These are phyloP conservation scores for Juglanconis juglandina DNA, from an alignment of 2,329 filamentous ascomycete genomes.

Conservation along the genomic window DNA sequence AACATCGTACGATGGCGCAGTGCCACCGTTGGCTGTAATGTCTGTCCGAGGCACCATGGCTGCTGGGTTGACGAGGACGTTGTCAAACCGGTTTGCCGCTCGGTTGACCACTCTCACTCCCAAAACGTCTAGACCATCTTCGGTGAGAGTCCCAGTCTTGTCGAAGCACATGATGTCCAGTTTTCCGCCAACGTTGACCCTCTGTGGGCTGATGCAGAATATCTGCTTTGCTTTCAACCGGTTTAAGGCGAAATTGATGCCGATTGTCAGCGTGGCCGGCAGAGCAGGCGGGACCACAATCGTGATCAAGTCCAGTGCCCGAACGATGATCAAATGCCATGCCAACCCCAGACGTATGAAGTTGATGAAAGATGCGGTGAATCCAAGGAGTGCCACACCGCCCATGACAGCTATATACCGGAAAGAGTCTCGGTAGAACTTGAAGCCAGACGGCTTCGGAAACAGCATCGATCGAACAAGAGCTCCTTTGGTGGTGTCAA, in stretches of 20 bases:
- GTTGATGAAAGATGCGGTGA: conserved; percentile 87
- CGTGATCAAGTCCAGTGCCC: conserved; percentile 91
- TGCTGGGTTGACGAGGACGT: conserved; percentile 66
- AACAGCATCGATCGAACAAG: conserved; percentile 97
- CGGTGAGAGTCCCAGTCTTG: conserved; percentile 96
- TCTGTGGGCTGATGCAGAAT: conserved; percentile 95
- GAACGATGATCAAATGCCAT: conserved; percentile 87
- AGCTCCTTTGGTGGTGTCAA: conserved; percentile 95
- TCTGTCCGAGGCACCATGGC: conserved; percentile 49
- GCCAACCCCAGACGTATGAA: conserved; percentile 80
- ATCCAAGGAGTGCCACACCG: conserved; percentile 77
- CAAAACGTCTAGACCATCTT: conserved; percentile 91
- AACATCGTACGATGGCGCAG: conserved; percentile 27
- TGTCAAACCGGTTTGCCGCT: conserved; percentile 63
- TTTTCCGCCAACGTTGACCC: conserved; percentile 95
- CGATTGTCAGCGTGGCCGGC: conserved; percentile 91
- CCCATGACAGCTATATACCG: conserved; percentile 98
- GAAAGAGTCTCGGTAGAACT: conserved; percentile 97
- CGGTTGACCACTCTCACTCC: conserved; percentile 76
- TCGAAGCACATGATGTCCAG: conserved; percentile 96
- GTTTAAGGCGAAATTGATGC: conserved; percentile 88
- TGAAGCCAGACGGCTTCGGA: conserved; percentile 96
- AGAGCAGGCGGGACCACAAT: conserved; percentile 95
- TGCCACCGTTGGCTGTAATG: conserved; percentile 25
- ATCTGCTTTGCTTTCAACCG: conserved; percentile 86